These are phyloP conservation scores for Protomyces gravidus DNA, from an alignment of 1,139 yeast genomes.

Conservation along the genomic window DNA sequence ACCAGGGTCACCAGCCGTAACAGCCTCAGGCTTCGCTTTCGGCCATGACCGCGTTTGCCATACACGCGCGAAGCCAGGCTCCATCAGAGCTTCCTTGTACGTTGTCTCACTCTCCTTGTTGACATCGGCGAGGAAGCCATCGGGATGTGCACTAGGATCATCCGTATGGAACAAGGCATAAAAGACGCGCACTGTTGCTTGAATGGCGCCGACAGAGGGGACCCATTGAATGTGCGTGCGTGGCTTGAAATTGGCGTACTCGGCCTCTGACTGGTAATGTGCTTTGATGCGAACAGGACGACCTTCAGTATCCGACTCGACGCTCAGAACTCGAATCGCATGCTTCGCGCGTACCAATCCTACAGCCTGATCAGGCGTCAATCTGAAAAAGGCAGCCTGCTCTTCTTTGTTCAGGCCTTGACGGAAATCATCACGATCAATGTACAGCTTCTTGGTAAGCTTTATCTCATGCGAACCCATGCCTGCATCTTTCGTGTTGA, in stretches of 20 bases:
- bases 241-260: conserved; percentile 56
- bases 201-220: conserved; percentile 44
- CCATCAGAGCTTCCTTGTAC: conserved; percentile 63
- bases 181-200: conserved; percentile 71
- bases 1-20: conserved; percentile 52
- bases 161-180: conserved; percentile 86
- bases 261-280: conserved; percentile 63
- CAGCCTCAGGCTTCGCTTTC: conserved; percentile 53
- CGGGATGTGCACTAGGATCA: conserved; percentile 84
- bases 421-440: conserved; percentile 81
- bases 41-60: conserved; percentile 67
- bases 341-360: conserved; percentile 92
- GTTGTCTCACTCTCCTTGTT: conserved; percentile 73
- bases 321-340: conserved; percentile 67
- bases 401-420: conserved; percentile 53
- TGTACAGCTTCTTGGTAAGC: conserved; percentile 70
- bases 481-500: conserved; percentile 73
- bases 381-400: conserved; percentile 60
- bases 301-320: conserved; percentile 61
- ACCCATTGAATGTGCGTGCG: conserved; percentile 98
- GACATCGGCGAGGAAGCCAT: conserved; percentile 79
- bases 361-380: conserved; percentile 80
- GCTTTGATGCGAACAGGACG: conserved; percentile 67
- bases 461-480: conserved; percentile 74
- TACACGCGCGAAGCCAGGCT: conserved; percentile 69